Conservation (phyloP, 441 rosid species). For the Pelargonium citronellum region DNA sequence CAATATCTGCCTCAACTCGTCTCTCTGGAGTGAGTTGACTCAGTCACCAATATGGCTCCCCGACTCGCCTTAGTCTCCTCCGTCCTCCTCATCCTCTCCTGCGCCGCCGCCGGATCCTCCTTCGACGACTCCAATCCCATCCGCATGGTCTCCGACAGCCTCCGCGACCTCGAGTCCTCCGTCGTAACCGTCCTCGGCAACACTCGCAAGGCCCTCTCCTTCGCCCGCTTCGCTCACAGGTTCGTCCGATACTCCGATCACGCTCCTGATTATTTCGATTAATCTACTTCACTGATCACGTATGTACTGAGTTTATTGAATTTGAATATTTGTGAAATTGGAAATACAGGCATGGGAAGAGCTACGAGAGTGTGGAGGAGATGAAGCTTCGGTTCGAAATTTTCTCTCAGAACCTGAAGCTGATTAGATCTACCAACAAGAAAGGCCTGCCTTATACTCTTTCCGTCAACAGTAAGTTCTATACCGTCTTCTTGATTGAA, state of each 20-base stretch:
- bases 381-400: conserved; percentile 59
- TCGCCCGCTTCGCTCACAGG: conserved; percentile 81
- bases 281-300: neutral
- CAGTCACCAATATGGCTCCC: conserved; percentile 27
- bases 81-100: conserved; percentile 20
- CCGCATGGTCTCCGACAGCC: conserved; percentile 58
- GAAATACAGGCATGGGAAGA: conserved; percentile 52
- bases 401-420: conserved; percentile 62
- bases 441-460: conserved; percentile 62
- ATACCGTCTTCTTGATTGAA: neutral
- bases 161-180: conserved; percentile 52
- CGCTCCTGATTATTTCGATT: neutral
- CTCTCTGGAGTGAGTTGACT: no score
- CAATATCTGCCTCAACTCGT: no score
- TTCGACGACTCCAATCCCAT: conserved; percentile 66
- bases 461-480: conserved; percentile 53
- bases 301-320: neutral
- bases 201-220: conserved; percentile 53
- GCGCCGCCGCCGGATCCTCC: conserved; percentile 30
- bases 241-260: conserved; percentile 20
- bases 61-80: conserved; percentile 14
- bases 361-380: conserved; percentile 60
- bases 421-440: conserved; percentile 66
- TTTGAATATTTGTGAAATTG: neutral
- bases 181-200: conserved; percentile 58